Evolutionary conservation across 192 early-diverging fungal species (phyloP).

Genomic region (Pilaira anomala): DNA sequence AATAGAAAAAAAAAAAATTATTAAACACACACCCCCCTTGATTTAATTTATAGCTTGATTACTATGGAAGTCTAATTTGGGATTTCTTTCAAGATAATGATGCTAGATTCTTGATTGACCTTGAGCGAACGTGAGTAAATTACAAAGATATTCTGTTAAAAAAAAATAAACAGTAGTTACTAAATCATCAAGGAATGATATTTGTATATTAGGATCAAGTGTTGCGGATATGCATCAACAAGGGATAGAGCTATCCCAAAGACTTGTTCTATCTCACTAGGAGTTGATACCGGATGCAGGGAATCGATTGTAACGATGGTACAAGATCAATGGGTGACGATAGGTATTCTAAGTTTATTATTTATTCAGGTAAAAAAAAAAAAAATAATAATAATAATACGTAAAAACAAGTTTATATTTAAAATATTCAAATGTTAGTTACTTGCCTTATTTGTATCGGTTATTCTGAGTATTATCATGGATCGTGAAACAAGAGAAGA

Average conservation of each 20-base stretch:
- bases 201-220: slow-evolving; percentile 8
- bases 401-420: neutral
- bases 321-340: slow-evolving; percentile 9
- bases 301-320: neutral
- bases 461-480: slow-evolving; percentile 16
- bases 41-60: slow-evolving; percentile 11
- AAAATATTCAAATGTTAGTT: neutral
- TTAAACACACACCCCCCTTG: neutral
- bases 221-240: slow-evolving; percentile 20
- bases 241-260: slow-evolving; percentile 11
- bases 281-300: slow-evolving; percentile 5
- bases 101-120: slow-evolving; percentile 12
- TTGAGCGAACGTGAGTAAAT: slow-evolving; percentile 14
- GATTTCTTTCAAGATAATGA: slow-evolving; percentile 21
- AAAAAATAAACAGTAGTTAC: neutral
- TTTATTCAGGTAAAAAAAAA: slow-evolving; percentile 8
- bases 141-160: too few relatives aligned
- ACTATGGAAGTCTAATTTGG: slow-evolving; percentile 20
- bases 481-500: slow-evolving; percentile 18
- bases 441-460: slow-evolving; percentile 1
- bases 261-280: neutral
- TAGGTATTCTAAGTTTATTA: neutral
- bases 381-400: neutral
- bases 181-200: neutral
- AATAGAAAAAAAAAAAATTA: neutral